These are phyloP conservation scores for Citrullus colocynthis DNA, from an alignment of 306 rosid species.

Conservation along the genomic window DNA sequence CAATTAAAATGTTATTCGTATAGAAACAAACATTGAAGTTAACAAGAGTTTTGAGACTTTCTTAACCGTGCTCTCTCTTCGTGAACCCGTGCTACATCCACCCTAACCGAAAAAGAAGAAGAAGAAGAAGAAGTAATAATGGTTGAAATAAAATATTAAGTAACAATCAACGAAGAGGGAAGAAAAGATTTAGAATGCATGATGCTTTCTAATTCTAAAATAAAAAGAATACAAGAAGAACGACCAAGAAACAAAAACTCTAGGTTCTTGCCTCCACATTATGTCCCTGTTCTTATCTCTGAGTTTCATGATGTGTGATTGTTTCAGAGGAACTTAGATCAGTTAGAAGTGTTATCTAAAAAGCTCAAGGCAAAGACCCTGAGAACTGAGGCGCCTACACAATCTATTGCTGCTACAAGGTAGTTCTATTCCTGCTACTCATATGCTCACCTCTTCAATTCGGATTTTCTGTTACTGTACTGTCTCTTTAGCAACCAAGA, in stretches of 20 bases:
- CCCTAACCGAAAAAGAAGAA: not conserved
- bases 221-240: not conserved
- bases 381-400: constrained; percentile 81
- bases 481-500: not conserved
- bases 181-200: not conserved
- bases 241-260: not conserved
- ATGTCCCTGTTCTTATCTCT: constrained; percentile 6
- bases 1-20: not conserved
- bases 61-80: not conserved
- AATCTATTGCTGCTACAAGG: constrained; percentile 94
- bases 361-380: constrained; percentile 89
- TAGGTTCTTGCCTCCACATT: not conserved
- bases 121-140: not conserved
- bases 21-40: not conserved
- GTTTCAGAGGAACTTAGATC: constrained; percentile 86
- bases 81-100: not conserved
- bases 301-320: constrained; percentile 2
- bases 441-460: not conserved
- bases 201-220: not conserved
- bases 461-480: not conserved
- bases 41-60: not conserved
- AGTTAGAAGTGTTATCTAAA: constrained; percentile 87
- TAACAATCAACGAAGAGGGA: not conserved
- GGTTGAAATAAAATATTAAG: not conserved
- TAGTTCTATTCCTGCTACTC: constrained; percentile 13